These are phyloP conservation scores for Striga asiatica DNA, from an alignment of 257 asterid genomes.

Conservation along the genomic window DNA sequence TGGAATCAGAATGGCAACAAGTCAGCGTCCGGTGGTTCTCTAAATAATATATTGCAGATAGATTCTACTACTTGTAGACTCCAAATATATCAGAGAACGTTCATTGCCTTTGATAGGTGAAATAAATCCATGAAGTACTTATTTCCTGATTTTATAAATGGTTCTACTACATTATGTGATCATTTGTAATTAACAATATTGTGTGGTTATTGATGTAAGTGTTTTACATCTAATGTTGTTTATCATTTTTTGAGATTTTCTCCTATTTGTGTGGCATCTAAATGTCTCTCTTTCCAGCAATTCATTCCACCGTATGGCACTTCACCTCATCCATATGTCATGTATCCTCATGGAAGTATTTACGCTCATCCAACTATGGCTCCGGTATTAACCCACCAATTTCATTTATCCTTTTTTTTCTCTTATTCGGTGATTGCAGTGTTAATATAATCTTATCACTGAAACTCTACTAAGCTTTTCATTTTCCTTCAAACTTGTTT, in stretches of 20 bases:
- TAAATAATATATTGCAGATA: too few relatives aligned
- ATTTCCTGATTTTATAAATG: too few relatives aligned
- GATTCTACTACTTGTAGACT: background rate
- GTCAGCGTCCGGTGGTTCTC: background rate
- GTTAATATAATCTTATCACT: background rate
- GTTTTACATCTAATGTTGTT: too few relatives aligned
- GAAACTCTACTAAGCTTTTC: conserved; percentile 10
- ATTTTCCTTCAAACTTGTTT: conserved; percentile 13
- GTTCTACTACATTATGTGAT: too few relatives aligned
- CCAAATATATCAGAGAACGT: background rate
- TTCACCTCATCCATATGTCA: conserved; percentile 92
- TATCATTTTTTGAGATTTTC: background rate
- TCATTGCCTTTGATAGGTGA: background rate
- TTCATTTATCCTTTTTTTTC: too few relatives aligned
- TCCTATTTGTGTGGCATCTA: conserved; percentile 2
- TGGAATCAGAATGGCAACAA: too few relatives aligned
- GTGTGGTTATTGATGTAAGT: too few relatives aligned
- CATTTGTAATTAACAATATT: too few relatives aligned
- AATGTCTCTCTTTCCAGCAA: conserved; percentile 44
- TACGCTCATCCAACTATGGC: conserved; percentile 94
- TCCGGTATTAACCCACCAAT: conserved; percentile 54
- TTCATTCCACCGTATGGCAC: conserved; percentile 90
- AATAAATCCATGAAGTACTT: too few relatives aligned
- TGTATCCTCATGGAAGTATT: conserved; percentile 92
- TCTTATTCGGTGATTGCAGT: conserved; percentile 10